Evolutionary conservation across 83 land plant species (phyloP).

Genomic region (Diphasiastrum complanatum): DNA sequence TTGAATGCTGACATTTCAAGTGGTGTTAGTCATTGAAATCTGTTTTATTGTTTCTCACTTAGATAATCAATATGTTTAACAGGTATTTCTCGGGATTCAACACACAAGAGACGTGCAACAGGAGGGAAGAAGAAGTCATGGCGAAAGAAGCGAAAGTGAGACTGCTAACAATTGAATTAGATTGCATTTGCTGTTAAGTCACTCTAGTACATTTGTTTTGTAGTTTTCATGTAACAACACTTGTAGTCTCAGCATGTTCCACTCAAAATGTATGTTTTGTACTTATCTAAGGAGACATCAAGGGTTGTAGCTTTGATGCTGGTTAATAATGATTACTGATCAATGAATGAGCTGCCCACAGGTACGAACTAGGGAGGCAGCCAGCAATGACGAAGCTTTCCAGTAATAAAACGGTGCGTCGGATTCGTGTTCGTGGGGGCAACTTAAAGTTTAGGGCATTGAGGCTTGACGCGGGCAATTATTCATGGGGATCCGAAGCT

Average conservation of each 20-base stretch:
- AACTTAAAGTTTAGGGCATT: constrained; percentile 51
- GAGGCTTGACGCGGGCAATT: constrained; percentile 53
- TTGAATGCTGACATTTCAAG: no score
- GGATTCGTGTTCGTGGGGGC: constrained; percentile 47
- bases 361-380: constrained; percentile 49
- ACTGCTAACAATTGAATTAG: not conserved
- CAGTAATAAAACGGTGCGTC: constrained; percentile 50
- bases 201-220: constrained; percentile 20
- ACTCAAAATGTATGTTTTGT: not conserved
- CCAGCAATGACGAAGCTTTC: constrained; percentile 56
- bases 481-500: constrained; percentile 56
- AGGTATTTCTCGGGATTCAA: constrained; percentile 40
- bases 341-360: not conserved
- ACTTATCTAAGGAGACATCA: not conserved
- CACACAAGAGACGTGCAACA: constrained; percentile 37
- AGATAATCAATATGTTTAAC: no score
- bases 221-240: no score
- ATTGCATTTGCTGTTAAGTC: not conserved
- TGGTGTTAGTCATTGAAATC: no score
- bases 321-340: not conserved
- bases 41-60: no score
- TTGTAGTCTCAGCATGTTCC: no score
- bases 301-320: not conserved
- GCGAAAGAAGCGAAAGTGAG: constrained; percentile 40
- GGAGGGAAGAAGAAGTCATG: constrained; percentile 42